Evolutionary conservation across 2,329 filamentous ascomycete species (phyloP), one percentile per base, ranked within the genome.

Genomic region (Penicillium fuscoglaucum): DNA sequence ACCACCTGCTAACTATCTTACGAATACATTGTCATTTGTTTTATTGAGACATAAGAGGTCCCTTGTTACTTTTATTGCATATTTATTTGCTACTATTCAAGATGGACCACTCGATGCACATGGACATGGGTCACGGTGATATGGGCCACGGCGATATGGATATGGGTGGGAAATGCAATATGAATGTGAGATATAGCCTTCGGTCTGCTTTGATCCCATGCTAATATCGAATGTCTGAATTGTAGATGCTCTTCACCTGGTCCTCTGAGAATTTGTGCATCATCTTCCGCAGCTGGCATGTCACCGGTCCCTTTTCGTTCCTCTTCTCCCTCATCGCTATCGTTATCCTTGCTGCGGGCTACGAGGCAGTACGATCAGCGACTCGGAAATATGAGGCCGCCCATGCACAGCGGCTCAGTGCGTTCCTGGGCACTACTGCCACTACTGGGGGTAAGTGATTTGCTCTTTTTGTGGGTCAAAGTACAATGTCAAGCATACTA

Each of bases 161-260:
- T 72, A 87, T 85, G 82, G 80, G 80, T 33, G 76, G 73, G 55
- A 86, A 87, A 82, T 97, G 93, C 84, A 93, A 82, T 77, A 97
- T 97, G 91, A 96, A 93, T 77, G 93, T 93, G 79, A 70, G 88
- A 70, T 52, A 58, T 51, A 24, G 24, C 17, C 43, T 33, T 31
- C 7, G 12, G 13, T 17, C 28, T n/a, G 6, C 15, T 40, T 15
- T 41, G n/a, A 13, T 35, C 35, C 10, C 35, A 43, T 24, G 33
- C 59, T 60, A 55, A 60, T 50, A 1, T n/a, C 46, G 2, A 39
- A 24, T 33, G 4, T 9, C 46, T 53, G 66, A 47, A 61, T 49
- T 4, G 35, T 67, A 96, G 92, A 98, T 97, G 93, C 87, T 98
- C 66, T 99, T 99, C 81, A 98, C 92, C 61, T 99, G 93, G 93